phyloP scores from a whole-genome alignment of 805 yeast genomes.

The Sugiyamaella americana region DNA sequence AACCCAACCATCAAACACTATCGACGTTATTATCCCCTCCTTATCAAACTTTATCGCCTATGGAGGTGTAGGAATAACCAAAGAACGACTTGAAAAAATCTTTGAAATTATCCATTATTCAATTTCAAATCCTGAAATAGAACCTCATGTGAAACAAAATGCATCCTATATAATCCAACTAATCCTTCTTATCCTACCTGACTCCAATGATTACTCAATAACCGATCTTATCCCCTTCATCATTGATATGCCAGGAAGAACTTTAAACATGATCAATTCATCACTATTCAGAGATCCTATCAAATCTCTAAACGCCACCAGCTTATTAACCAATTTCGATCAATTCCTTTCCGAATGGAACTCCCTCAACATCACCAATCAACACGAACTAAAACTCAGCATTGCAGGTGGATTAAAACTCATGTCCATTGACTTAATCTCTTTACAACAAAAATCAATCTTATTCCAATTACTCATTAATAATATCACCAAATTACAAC shows the following conservation, averaged over 20 bases:
- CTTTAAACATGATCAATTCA: neutral
- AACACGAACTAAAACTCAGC: neutral
- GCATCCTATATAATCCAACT: neutral
- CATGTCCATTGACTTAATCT: neutral
- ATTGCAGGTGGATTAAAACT: neutral
- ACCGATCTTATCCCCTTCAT: neutral
- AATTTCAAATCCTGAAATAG: neutral
- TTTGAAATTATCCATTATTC: neutral
- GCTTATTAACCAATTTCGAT: neutral
- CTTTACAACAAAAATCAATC: neutral
- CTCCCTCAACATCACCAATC: neutral
- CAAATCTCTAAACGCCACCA: neutral
- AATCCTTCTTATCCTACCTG: neutral
- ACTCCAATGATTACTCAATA: neutral
- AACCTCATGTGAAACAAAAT: neutral
- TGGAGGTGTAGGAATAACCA: slow-evolving; percentile 31
- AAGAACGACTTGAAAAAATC: neutral
- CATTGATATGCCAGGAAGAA: neutral
- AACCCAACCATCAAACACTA: slow-evolving; percentile 43
- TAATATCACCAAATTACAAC: neutral
- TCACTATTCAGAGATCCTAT: neutral
- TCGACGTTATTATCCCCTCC: slow-evolving; percentile 70
- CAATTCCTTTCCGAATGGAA: neutral
- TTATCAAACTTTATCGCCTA: slow-evolving; percentile 65
- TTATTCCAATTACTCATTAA: neutral